Conservation (phyloP, 768 basidiomycete genomes). For the Hericium coralloides region DNA sequence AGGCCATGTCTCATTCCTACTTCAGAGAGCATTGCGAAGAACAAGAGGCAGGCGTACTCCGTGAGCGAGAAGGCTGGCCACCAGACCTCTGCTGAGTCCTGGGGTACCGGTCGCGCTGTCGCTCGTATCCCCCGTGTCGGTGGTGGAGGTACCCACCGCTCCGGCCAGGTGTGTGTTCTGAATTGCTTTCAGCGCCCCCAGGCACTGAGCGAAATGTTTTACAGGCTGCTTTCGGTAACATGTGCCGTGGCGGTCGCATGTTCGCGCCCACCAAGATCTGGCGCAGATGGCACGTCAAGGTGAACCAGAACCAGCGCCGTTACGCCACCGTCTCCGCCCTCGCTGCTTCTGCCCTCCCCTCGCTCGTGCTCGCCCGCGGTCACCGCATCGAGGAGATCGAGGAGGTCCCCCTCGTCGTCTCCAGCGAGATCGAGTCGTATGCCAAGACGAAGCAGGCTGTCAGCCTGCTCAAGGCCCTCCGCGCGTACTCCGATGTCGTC, state of each 20-base stretch:
- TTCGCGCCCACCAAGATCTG: slow-evolving; percentile 99
- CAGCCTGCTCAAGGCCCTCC: slow-evolving; percentile 80
- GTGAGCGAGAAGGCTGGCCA: slow-evolving; percentile 98
- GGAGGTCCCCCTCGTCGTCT: slow-evolving; percentile 92
- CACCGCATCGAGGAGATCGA: slow-evolving; percentile 97
- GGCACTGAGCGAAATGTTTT: slow-evolving; percentile 4
- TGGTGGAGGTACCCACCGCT: slow-evolving; percentile 96
- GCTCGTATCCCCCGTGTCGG: slow-evolving; percentile 99
- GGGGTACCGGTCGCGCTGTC: slow-evolving; percentile 99
- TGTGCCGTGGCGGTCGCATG: slow-evolving; percentile 99
- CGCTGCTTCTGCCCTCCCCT: slow-evolving; percentile 94
- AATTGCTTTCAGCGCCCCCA: not conserved
- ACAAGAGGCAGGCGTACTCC: slow-evolving; percentile 94
- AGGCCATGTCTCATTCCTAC: slow-evolving; percentile 10
- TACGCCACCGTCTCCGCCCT: slow-evolving; percentile 97
- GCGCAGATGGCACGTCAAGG: slow-evolving; percentile 99
- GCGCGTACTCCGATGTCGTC: slow-evolving; percentile 86
- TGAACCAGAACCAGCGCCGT: slow-evolving; percentile 98
- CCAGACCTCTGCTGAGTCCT: slow-evolving; percentile 98
- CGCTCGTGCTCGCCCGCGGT: slow-evolving; percentile 96
- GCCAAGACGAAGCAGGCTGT: slow-evolving; percentile 97
- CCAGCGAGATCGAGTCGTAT: slow-evolving; percentile 73
- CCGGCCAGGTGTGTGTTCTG: slow-evolving; percentile 69
- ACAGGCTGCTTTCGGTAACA: slow-evolving; percentile 98
- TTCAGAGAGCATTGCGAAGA: slow-evolving; percentile 94